phyloP scores from a whole-genome alignment of 495 filamentous ascomycete species.

The Podospora australis region DNA sequence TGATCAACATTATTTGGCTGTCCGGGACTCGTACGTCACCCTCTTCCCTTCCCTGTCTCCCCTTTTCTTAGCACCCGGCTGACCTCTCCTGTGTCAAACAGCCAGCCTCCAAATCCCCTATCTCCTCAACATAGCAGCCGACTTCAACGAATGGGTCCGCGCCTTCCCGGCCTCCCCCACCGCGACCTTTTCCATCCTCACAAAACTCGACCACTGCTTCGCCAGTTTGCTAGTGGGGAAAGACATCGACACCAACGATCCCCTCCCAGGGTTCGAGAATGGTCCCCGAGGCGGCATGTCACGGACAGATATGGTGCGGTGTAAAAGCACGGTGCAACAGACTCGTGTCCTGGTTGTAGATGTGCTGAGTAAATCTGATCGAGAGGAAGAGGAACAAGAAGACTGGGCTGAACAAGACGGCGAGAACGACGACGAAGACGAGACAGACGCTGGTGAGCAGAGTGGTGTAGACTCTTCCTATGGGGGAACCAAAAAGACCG shows the following conservation, averaged over 20 bases:
- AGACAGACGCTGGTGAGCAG: slow-evolving; percentile 15
- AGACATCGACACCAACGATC: slow-evolving; percentile 57
- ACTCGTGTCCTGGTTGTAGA: slow-evolving; percentile 61
- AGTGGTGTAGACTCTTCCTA: slow-evolving; percentile 11
- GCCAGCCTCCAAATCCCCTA: slow-evolving; percentile 79
- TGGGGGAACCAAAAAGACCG: not conserved
- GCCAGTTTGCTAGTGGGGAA: slow-evolving; percentile 60
- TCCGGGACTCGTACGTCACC: slow-evolving; percentile 66
- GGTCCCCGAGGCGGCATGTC: slow-evolving; percentile 45
- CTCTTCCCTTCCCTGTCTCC: not conserved
- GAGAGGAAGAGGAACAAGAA: slow-evolving; percentile 30
- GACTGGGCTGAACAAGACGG: slow-evolving; percentile 30
- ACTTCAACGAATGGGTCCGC: slow-evolving; percentile 57
- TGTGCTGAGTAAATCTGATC: slow-evolving; percentile 43
- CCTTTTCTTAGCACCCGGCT: not conserved
- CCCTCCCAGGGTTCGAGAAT: slow-evolving; percentile 61
- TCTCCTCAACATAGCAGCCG: slow-evolving; percentile 66
- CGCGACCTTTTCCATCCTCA: slow-evolving; percentile 58
- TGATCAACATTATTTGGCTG: slow-evolving; percentile 76
- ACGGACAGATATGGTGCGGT: slow-evolving; percentile 75
- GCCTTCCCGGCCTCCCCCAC: slow-evolving; percentile 53
- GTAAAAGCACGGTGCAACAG: slow-evolving; percentile 67
- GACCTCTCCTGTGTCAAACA: slow-evolving; percentile 32
- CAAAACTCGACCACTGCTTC: slow-evolving; percentile 75
- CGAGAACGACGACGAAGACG: slow-evolving; percentile 13